A percentile compares a stretch with the other conserved stretches of the same genome.
Evolutionary conservation across 768 basidiomycete species (phyloP).

Genomic region (Plicaturopsis crispa): DNA sequence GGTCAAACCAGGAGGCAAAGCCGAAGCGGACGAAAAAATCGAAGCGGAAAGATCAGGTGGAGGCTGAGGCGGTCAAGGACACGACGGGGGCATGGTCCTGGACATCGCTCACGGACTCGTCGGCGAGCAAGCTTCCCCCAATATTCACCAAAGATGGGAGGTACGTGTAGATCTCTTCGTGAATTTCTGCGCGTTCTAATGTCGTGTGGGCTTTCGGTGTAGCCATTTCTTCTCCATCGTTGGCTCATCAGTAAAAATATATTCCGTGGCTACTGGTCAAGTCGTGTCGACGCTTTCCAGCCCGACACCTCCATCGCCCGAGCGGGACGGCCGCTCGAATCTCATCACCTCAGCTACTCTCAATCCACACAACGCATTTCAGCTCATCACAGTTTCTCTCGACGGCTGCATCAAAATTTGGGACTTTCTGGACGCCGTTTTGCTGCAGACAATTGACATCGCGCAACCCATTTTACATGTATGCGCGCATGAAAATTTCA

Average conservation of each 20-base stretch:
- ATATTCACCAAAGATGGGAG: constrained; percentile 86
- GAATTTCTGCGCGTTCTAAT: constrained; percentile 6
- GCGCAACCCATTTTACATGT: constrained; percentile 64
- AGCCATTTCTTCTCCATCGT: constrained; percentile 89
- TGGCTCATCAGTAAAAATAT: constrained; percentile 77
- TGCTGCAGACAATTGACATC: constrained; percentile 70
- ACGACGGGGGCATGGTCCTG: constrained; percentile 43
- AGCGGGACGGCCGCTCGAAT: constrained; percentile 31
- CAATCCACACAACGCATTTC: constrained; percentile 82
- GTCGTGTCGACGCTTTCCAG: constrained; percentile 77
- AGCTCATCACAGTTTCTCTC: constrained; percentile 78
- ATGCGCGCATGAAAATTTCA: constrained; percentile 62
- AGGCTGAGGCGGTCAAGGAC: constrained; percentile 7
- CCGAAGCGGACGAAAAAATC: constrained; percentile 32
- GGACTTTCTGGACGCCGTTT: constrained; percentile 84
- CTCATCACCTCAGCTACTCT: constrained; percentile 68
- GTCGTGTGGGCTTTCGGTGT: constrained; percentile 4
- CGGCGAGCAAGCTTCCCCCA: constrained; percentile 56
- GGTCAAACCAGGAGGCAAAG: constrained; percentile 11
- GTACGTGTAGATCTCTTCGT: constrained; percentile 31
- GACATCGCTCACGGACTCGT: constrained; percentile 64
- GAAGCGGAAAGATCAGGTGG: constrained; percentile 31
- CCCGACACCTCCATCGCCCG: constrained; percentile 15
- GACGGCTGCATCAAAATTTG: constrained; percentile 86
- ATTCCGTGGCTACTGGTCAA: constrained; percentile 71